These are phyloP conservation scores for Boletellus deceptivus DNA, from an alignment of 1,284 basidiomycete genomes.

Conservation along the genomic window DNA sequence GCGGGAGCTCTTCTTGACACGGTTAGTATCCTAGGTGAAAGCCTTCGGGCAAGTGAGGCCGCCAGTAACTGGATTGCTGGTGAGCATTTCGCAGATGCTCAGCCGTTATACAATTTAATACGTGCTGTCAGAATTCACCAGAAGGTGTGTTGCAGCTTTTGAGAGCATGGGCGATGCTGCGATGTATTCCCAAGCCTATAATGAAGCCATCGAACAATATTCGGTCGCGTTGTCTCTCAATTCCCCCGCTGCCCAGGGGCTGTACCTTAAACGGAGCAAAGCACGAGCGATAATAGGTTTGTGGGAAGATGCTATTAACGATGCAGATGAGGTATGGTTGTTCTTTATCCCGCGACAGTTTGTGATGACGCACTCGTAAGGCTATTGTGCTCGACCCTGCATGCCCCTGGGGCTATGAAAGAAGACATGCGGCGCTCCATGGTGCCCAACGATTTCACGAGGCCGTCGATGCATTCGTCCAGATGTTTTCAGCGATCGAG, in stretches of 20 bases:
- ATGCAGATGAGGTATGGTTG: slow-evolving; percentile 7
- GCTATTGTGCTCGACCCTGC: neutral
- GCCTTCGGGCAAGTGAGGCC: neutral
- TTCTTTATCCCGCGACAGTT: neutral
- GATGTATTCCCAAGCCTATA: slow-evolving; percentile 1
- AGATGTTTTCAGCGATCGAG: slow-evolving; percentile 2
- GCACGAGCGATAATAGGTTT: slow-evolving; percentile 1
- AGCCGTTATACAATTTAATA: neutral
- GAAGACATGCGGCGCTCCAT: slow-evolving; percentile 1
- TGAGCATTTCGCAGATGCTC: neutral
- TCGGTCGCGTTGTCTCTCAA: slow-evolving; percentile 9
- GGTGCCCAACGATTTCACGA: slow-evolving; percentile 1
- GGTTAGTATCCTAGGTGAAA: neutral
- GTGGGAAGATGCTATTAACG: slow-evolving; percentile 4
- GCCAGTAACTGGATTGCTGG: neutral
- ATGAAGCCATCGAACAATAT: slow-evolving; percentile 11
- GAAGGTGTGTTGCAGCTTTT: slow-evolving; percentile 1
- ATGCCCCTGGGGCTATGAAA: slow-evolving; percentile 1
- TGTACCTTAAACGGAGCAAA: slow-evolving; percentile 5
- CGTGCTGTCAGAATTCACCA: slow-evolving; percentile 2
- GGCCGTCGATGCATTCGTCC: neutral
- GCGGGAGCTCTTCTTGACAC: slow-evolving; percentile 1
- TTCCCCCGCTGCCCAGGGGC: neutral
- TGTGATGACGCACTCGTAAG: neutral
- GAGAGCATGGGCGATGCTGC: slow-evolving; percentile 7